phyloP scores from a whole-genome alignment of 306 rosid genomes.

The Dryas octopetala region DNA sequence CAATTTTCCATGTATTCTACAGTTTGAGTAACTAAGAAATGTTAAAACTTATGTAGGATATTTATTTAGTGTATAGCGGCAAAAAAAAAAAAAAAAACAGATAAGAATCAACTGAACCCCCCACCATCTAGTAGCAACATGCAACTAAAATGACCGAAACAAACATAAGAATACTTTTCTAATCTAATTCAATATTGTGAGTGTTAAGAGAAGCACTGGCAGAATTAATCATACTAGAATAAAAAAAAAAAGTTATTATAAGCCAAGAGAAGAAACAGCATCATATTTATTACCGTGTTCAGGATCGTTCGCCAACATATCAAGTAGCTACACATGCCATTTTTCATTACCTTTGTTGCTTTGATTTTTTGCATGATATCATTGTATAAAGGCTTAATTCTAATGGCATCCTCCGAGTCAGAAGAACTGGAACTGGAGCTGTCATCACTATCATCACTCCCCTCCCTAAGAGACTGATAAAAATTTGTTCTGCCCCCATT shows the following conservation, averaged over 20 bases:
- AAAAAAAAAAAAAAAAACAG: too few species aligned
- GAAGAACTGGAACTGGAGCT: constrained; percentile 22
- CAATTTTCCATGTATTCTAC: too few species aligned
- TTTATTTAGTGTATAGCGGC: too few species aligned
- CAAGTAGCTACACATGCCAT: constrained; percentile 6
- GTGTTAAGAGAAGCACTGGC: background rate
- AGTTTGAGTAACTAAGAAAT: too few species aligned
- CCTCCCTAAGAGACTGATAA: background rate
- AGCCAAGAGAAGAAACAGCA: constrained; percentile 21
- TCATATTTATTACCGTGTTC: background rate
- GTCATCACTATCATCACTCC: background rate
- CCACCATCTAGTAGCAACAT: too few species aligned
- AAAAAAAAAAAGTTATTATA: background rate
- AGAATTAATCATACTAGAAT: background rate
- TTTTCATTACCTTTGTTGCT: constrained; percentile 5
- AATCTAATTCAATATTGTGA: background rate
- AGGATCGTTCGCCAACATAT: background rate
- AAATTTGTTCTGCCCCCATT: constrained; percentile 7
- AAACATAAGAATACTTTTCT: background rate
- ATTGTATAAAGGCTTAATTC: too few species aligned
- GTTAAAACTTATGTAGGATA: too few species aligned
- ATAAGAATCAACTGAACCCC: too few species aligned
- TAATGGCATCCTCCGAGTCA: constrained; percentile 10
- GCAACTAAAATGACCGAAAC: background rate
- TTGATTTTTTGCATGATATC: background rate